Base-by-base conservation (phyloP, 495 filamentous ascomycete genomes). In the Alectoria sarmentosa region DNA sequence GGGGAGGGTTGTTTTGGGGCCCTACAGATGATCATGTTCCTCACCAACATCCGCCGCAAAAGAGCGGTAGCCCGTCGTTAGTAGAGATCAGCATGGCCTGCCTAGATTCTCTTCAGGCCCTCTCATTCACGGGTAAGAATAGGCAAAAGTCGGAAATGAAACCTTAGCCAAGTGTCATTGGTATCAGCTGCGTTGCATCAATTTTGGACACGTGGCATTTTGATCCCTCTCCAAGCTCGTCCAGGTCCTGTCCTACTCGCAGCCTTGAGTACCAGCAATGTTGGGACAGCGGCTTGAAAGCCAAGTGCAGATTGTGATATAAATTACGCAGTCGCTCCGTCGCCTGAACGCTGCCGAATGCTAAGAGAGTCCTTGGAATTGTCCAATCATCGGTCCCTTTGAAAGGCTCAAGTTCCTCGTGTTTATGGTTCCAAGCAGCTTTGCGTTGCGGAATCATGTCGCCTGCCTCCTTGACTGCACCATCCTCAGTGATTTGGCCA, bases 111-210 rank as follows among this genome's bases (percentile, higher is more conserved):
- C 39, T 14, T 14, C 13, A 15, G n/a, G n/a, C n/a, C n/a, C 13
- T 14, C 14, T 44, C 41, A 44, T 44, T 21, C 41, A 44, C 17
- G 3, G 7, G 19, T 7, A 21, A 44, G 19, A 44, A 19, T 17
- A 21, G 41, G 13, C 41, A 44, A 14, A 21, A 37, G 30, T 37
- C 42, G 49, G 13, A 28, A 0, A 13, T 48, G 21, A 26, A 28
- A 37, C 61, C 55, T 41, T 32, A 26, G 2, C 13, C 34, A 28
- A 23, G 4, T 55, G 36, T 63, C n/a, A 38, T 38, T 8, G 13
- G 36, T 19, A 14, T 58, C 46, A 62, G 61, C 61, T 54, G 60
- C 46, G 39, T n/a, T 55, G 61, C 44, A 42, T 55, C 46, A 54
- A 23, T 30, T 41, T 13, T 19, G 44, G 23, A 49, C 10, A 49